Conservation (phyloP, 768 basidiomycete species). For the Mycena indigotica region DNA sequence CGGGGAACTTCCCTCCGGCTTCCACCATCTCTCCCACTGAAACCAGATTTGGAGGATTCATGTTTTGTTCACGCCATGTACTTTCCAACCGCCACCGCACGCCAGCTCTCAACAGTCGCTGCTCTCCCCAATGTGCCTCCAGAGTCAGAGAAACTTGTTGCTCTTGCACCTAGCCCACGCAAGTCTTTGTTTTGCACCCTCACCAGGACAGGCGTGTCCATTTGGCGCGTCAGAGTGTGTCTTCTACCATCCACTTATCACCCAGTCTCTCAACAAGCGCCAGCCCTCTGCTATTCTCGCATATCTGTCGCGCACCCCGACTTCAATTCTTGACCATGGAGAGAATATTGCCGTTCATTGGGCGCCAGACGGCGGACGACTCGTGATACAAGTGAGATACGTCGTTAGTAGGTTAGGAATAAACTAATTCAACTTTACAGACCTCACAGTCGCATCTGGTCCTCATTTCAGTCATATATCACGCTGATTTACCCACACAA, state of each 20-base stretch:
- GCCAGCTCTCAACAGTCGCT: slow-evolving; percentile 70
- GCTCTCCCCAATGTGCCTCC: slow-evolving; percentile 63
- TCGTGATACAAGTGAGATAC: slow-evolving; percentile 74
- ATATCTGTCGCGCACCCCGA: slow-evolving; percentile 71
- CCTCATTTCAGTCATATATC: slow-evolving; percentile 65
- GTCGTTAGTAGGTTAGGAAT: slow-evolving; percentile 1
- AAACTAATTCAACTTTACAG: slow-evolving; percentile 39
- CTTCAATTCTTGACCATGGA: slow-evolving; percentile 83
- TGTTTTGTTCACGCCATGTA: slow-evolving; percentile 55
- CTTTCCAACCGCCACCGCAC: slow-evolving; percentile 80
- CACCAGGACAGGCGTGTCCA: slow-evolving; percentile 67
- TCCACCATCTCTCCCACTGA: slow-evolving; percentile 1
- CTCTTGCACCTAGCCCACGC: slow-evolving; percentile 64
- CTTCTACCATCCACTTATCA: neutral
- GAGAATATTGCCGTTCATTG: slow-evolving; percentile 74
- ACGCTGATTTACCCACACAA: slow-evolving; percentile 57
- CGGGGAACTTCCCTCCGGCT: slow-evolving; percentile 8
- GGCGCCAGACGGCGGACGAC: slow-evolving; percentile 79
- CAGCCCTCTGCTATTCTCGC: slow-evolving; percentile 77
- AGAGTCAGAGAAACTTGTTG: slow-evolving; percentile 53
- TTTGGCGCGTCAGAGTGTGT: slow-evolving; percentile 83
- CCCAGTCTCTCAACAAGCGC: slow-evolving; percentile 3
- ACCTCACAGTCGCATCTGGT: slow-evolving; percentile 82
- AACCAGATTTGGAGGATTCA: slow-evolving; percentile 5
- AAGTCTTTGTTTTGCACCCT: slow-evolving; percentile 79